phyloP scores from a whole-genome alignment of 345 rosid species.

The Salix viminalis region DNA sequence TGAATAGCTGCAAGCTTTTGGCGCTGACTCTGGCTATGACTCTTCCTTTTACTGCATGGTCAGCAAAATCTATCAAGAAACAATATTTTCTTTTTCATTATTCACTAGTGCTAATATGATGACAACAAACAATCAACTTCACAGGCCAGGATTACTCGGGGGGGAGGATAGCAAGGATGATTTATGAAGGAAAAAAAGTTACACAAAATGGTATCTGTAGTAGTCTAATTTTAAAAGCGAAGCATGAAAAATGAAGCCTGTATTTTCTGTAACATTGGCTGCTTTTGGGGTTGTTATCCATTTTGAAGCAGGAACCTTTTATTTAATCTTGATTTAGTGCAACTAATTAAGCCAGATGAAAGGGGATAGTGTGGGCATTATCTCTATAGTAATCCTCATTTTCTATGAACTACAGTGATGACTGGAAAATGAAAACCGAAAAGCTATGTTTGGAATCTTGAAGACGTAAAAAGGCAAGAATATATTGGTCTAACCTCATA shows the following conservation, averaged over 20 bases:
- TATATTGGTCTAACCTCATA: constrained; percentile 43
- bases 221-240: not conserved
- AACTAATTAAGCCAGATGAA: not conserved
- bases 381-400: not conserved
- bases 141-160: not conserved
- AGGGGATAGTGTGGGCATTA: not conserved
- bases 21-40: constrained; percentile 41
- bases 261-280: not conserved
- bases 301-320: not conserved
- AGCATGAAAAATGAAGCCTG: not conserved
- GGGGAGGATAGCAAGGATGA: not conserved
- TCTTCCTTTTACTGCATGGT: constrained; percentile 53
- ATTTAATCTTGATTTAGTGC: not conserved
- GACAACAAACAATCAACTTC: not conserved
- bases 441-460: not conserved
- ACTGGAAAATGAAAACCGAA: not conserved
- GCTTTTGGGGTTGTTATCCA: not conserved
- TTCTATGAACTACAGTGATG: not conserved
- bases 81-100: not conserved
- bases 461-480: not conserved
- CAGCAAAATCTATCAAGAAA: not conserved
- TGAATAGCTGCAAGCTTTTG: constrained; percentile 53
- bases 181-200: not conserved
- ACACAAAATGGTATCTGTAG: not conserved
- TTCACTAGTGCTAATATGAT: not conserved